Conservation (phyloP, 2,329 filamentous ascomycete species). For the Diplodia sapinea region DNA sequence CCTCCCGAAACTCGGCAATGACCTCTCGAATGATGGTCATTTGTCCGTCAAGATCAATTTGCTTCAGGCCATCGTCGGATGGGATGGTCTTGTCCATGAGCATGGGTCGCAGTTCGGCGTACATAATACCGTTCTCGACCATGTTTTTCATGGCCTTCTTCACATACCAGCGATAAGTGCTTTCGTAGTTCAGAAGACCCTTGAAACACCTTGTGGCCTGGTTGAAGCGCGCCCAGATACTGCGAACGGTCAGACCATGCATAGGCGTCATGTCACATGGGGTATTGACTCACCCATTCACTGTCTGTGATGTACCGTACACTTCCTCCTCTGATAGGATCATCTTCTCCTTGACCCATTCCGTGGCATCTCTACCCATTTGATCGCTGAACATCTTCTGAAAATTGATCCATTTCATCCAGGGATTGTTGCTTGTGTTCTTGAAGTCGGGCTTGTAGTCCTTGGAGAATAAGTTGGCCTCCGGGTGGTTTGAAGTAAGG, state of each 20-base stretch:
- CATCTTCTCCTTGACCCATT: conserved; percentile 68
- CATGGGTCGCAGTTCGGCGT: conserved; percentile 73
- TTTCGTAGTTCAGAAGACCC: conserved; percentile 71
- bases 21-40: conserved; percentile 64
- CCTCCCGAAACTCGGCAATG: conserved; percentile 55
- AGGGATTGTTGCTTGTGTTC: conserved; percentile 38
- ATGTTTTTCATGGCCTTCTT: conserved; percentile 65
- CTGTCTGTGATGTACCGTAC: conserved; percentile 50
- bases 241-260: conserved; percentile 34
- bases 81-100: conserved; percentile 71
- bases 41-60: conserved; percentile 63
- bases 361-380: conserved; percentile 41
- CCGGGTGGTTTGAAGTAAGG: conserved; percentile 39
- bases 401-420: conserved; percentile 58
- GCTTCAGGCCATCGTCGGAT: conserved; percentile 59
- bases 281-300: conserved; percentile 26
- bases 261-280: background rate
- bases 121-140: conserved; percentile 69
- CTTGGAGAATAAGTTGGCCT: conserved; percentile 55
- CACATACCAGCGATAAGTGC: conserved; percentile 67
- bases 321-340: conserved; percentile 67
- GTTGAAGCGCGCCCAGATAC: conserved; percentile 68
- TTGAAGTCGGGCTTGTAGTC: conserved; percentile 52
- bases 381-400: conserved; percentile 44
- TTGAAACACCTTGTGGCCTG: conserved; percentile 74